Percentiles rank a stretch among this genome's conserved stretches.
Conservation (phyloP, 1,284 basidiomycete genomes). For the Cystobasidiaceae sp. region DNA sequence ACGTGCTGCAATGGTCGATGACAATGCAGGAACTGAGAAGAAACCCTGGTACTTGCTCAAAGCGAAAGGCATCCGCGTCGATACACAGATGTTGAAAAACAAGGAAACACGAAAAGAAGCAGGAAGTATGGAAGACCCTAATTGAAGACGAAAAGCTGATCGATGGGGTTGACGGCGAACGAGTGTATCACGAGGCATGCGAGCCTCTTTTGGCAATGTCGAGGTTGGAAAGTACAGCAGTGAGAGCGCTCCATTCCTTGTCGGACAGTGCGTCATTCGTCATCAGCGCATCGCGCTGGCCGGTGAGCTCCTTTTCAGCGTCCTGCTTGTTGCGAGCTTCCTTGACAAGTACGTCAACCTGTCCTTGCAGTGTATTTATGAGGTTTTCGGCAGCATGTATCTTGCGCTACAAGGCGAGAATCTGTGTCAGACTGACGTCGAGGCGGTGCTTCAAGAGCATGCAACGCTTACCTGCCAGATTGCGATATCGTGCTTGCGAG, state of each 20-base stretch:
- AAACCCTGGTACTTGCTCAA: too few species aligned
- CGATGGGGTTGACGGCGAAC: too few species aligned
- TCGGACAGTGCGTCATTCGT: constrained; percentile 4
- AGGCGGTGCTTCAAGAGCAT: not conserved
- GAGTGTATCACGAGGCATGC: too few species aligned
- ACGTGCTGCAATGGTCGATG: too few species aligned
- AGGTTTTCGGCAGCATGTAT: constrained; percentile 27
- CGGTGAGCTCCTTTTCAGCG: constrained; percentile 15
- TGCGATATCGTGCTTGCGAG: constrained; percentile 30
- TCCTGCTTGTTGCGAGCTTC: constrained; percentile 25
- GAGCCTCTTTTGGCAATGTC: constrained; percentile 13
- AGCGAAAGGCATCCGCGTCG: too few species aligned
- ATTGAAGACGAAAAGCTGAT: too few species aligned
- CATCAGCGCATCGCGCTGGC: constrained; percentile 24
- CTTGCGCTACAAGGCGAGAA: constrained; percentile 10
- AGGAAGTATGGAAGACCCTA: too few species aligned
- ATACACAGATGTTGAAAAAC: too few species aligned
- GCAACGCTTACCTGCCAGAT: constrained; percentile 22
- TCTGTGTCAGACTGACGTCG: not conserved
- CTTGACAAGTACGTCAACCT: constrained; percentile 21
- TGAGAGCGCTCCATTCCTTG: constrained; percentile 17
- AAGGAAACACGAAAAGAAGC: too few species aligned
- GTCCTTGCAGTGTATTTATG: constrained; percentile 12
- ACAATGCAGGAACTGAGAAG: too few species aligned
- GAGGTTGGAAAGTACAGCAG: constrained; percentile 2